Conservation (phyloP, 495 filamentous ascomycete species). For the Penicillium parvum region DNA sequence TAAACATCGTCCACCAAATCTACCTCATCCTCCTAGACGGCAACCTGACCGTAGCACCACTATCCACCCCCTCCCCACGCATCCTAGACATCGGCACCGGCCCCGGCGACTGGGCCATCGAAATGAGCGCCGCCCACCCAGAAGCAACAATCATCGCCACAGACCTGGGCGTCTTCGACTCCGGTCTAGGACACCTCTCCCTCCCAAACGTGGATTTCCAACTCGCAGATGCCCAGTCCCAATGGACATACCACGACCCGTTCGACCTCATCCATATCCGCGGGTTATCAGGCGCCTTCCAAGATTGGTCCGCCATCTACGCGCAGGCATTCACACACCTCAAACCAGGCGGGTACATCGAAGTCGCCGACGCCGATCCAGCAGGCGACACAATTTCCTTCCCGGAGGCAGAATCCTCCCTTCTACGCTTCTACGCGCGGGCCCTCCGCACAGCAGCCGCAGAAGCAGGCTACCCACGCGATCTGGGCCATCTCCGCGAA, state of each 20-base stretch:
- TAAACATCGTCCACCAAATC: conserved; percentile 63
- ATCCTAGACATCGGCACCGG: conserved; percentile 69
- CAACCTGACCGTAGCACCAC: conserved; percentile 54
- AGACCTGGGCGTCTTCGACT: conserved; percentile 53
- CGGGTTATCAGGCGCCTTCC: conserved; percentile 58
- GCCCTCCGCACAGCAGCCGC: conserved; percentile 36
- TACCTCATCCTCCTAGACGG: conserved; percentile 57
- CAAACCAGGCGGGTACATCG: conserved; percentile 62
- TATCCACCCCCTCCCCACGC: conserved; percentile 46
- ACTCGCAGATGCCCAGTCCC: conserved; percentile 59
- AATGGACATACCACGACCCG: conserved; percentile 52
- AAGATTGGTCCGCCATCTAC: conserved; percentile 59
- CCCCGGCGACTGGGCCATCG: conserved; percentile 71
- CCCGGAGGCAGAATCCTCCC: conserved; percentile 22
- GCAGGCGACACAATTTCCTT: conserved; percentile 29
- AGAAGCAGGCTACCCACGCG: conserved; percentile 35
- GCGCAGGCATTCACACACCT: conserved; percentile 55
- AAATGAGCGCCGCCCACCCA: conserved; percentile 61
- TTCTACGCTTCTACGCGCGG: conserved; percentile 33
- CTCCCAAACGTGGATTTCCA: conserved; percentile 67
- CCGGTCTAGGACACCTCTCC: conserved; percentile 43
- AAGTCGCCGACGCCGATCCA: conserved; percentile 43
- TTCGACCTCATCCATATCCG: conserved; percentile 68
- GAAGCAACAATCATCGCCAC: conserved; percentile 62
- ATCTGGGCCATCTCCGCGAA: conserved; percentile 51